Percentiles rank a stretch among this genome's conserved stretches.
Conservation (phyloP, 768 basidiomycete species). For the Leccinellum rugosiceps region DNA sequence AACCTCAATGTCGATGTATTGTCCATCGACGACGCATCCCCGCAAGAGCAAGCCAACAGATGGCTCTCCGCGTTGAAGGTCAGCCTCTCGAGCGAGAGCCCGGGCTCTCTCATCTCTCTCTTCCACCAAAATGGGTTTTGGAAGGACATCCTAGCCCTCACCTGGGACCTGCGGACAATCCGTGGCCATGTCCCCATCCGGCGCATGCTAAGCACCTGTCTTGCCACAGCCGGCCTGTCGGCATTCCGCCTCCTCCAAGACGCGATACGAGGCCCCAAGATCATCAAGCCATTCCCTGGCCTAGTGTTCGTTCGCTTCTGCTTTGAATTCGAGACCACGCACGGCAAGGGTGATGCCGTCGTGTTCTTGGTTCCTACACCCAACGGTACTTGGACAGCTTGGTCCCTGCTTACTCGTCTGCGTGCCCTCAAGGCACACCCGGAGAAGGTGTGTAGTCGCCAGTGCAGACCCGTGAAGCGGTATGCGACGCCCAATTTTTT, state of each 20-base stretch:
- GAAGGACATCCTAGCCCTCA: conserved; percentile 52
- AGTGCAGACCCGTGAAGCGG: neutral
- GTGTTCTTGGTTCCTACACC: conserved; percentile 46
- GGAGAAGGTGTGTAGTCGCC: conserved; percentile 35
- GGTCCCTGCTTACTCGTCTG: conserved; percentile 56
- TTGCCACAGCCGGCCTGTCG: conserved; percentile 20
- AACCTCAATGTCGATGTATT: conserved; percentile 13
- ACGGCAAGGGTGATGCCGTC: conserved; percentile 51
- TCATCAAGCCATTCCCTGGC: conserved; percentile 45
- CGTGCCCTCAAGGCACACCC: conserved; percentile 53
- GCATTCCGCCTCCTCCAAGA: conserved; percentile 21
- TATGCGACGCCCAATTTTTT: neutral
- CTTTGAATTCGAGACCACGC: conserved; percentile 51
- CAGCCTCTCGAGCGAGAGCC: conserved; percentile 1
- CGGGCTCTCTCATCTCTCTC: neutral
- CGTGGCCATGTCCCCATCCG: conserved; percentile 35
- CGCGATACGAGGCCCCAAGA: conserved; percentile 21
- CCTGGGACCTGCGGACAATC: conserved; percentile 54
- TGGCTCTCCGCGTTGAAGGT: conserved; percentile 22
- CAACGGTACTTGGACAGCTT: conserved; percentile 50
- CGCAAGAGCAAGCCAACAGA: conserved; percentile 2
- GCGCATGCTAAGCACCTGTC: conserved; percentile 36
- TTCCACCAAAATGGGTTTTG: conserved; percentile 37
- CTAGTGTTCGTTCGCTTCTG: conserved; percentile 54
- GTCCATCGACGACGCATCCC: conserved; percentile 8